Conservation (phyloP, 2,329 filamentous ascomycete genomes). For the Volutella citrinella region DNA sequence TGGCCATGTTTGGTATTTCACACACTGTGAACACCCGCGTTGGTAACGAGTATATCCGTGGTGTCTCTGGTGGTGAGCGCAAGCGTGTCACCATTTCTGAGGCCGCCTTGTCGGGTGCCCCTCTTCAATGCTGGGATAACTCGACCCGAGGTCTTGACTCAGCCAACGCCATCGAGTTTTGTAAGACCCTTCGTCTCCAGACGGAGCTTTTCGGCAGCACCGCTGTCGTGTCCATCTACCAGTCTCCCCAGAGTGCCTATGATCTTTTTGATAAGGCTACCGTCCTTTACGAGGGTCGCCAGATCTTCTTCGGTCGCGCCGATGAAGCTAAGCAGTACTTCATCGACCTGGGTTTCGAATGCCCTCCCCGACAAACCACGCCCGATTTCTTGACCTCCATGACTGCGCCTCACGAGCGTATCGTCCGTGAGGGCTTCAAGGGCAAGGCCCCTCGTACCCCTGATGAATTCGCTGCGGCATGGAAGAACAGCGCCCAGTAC, state of each 20-base stretch:
- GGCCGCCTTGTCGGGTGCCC: constrained; percentile 55
- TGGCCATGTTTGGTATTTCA: constrained; percentile 72
- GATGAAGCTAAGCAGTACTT: constrained; percentile 63
- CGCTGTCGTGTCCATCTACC: constrained; percentile 71
- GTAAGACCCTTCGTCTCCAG: constrained; percentile 65
- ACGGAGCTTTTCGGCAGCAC: constrained; percentile 66
- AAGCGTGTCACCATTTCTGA: constrained; percentile 65
- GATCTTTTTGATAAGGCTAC: constrained; percentile 60
- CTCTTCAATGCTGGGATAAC: constrained; percentile 69
- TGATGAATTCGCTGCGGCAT: constrained; percentile 58
- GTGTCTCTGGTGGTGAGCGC: constrained; percentile 71
- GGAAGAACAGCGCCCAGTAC: constrained; percentile 55
- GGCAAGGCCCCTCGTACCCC: constrained; percentile 55
- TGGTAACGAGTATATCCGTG: constrained; percentile 72
- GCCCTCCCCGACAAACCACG: constrained; percentile 63
- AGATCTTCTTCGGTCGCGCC: constrained; percentile 62
- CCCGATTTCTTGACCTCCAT: constrained; percentile 73
- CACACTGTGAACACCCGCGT: constrained; percentile 72
- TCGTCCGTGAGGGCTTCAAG: constrained; percentile 55
- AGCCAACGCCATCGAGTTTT: constrained; percentile 74
- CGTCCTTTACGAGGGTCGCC: constrained; percentile 58
- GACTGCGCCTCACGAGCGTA: constrained; percentile 56
- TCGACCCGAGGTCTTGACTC: constrained; percentile 71
- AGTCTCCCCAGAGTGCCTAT: constrained; percentile 63
- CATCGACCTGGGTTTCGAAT: constrained; percentile 63